phyloP scores from a whole-genome alignment of 805 yeast species.

The Candida quercuum region DNA sequence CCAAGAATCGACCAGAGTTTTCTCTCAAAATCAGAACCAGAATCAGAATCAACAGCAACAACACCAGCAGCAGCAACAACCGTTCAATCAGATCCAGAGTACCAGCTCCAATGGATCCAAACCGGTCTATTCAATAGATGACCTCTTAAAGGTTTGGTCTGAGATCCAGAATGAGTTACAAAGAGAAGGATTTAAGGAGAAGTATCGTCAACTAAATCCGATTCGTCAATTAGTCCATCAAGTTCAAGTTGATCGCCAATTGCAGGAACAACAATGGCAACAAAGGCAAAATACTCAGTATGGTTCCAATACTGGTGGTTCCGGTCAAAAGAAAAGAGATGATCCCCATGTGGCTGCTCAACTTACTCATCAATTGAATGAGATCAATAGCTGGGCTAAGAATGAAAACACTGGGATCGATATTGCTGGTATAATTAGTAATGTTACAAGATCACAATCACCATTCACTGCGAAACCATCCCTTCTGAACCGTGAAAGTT shows the following conservation, averaged over 20 bases:
- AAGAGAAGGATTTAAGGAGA: constrained; percentile 23
- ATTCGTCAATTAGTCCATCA: constrained; percentile 16
- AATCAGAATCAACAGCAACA: constrained; percentile 10
- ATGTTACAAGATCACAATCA: constrained; percentile 7
- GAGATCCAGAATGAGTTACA: constrained; percentile 29
- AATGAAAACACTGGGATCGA: constrained; percentile 20
- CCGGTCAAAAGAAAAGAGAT: constrained; percentile 3
- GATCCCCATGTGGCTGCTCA: constrained; percentile 9
- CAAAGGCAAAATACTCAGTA: not conserved
- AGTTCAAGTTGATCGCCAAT: constrained; percentile 16
- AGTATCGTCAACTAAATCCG: constrained; percentile 28
- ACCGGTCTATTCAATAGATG: constrained; percentile 42
- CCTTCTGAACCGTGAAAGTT: constrained; percentile 4
- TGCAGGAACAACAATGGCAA: constrained; percentile 7
- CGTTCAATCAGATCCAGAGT: not conserved
- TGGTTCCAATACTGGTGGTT: too few species aligned
- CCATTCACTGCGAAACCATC: constrained; percentile 5
- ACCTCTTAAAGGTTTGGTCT: constrained; percentile 49
- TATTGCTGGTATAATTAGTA: constrained; percentile 18
- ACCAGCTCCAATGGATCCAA: constrained; percentile 38
- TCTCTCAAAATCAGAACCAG: not conserved
- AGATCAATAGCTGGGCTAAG: constrained; percentile 17
- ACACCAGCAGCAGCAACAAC: constrained; percentile 6
- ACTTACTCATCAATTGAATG: constrained; percentile 13
- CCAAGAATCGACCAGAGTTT: constrained; percentile 3